Base-by-base conservation (phyloP, 257 asterid genomes). In the Solanum bulbocastanum region DNA sequence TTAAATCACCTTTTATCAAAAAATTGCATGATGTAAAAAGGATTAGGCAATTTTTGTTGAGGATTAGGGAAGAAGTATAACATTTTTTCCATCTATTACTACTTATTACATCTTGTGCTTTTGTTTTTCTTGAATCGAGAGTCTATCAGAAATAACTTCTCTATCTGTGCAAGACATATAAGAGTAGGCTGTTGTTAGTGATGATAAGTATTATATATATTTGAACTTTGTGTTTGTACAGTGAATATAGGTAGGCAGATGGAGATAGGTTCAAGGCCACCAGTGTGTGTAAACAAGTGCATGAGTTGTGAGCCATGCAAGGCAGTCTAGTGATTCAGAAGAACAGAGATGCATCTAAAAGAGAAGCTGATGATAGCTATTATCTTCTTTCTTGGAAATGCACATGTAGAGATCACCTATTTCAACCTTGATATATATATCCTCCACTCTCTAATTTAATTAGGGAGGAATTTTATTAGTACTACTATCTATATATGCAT, bases 311-410 rank as follows among this genome's bases (percentile, higher is more conserved):
- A 85, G 3, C 92, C 93, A 69, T 90, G 92, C 87, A 86, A 65
- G 78, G 91, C 93, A 20, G 86, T 72, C 30, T 88, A 62, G 88
- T 91, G 7, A 90, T 88, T 49, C 89, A 73, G 2, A 72, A 81
- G 83, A 83, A 84, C 20, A 23, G 69, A 36, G 14, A 35, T 73
- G 40, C 85, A 56, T 75, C 60, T 73, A 74, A 42, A 56, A n/a
- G 2, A 33, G 2, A 40, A 69, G 37, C 18, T 32, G 82, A 89
- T 35, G 93, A 85, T 42, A 87, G 71, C 62, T 90, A 90, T 73
- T 90, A 91, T 82, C 92, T 90, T 10, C 92, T 91, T 23, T 87
- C 90, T 8, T 91, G 93, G 93, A 90, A 90, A 84, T 91, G 93
- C 90, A 85, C 42, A 75, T 91, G 93, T 18, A 91, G 93, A 23